Percentiles rank a stretch among this genome's conserved stretches.
Conservation (phyloP, 768 basidiomycete genomes). For the Cyclocybe cylindracea region DNA sequence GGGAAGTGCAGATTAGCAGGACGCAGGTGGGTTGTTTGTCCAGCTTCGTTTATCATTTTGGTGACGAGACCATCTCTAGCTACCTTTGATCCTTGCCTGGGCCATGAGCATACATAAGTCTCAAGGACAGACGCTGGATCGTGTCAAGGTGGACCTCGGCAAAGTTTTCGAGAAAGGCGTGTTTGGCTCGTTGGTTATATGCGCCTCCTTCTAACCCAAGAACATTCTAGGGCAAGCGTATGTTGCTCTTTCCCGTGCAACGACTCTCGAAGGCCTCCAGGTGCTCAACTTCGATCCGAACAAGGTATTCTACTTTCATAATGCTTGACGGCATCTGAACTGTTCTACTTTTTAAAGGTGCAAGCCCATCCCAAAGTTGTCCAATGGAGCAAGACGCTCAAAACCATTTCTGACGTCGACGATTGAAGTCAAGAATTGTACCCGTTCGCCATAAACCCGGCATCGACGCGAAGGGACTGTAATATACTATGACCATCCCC, state of each 20-base stretch:
- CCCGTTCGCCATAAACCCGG: conserved; percentile 2
- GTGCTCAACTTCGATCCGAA: conserved; percentile 74
- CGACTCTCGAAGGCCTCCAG: conserved; percentile 81
- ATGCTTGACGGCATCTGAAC: not conserved
- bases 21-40: conserved; percentile 59
- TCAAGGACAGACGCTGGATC: conserved; percentile 94
- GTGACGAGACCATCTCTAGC: conserved; percentile 35
- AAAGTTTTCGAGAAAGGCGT: conserved; percentile 91
- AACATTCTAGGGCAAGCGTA: conserved; percentile 77
- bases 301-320: conserved; percentile 49
- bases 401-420: conserved; percentile 38
- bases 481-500: not conserved
- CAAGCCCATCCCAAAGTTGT: conserved; percentile 72
- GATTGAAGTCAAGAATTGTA: not conserved
- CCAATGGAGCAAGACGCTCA: conserved; percentile 70
- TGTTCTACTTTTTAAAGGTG: conserved; percentile 42
- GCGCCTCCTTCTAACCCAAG: conserved; percentile 1
- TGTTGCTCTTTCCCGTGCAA: conserved; percentile 88
- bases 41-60: not conserved
- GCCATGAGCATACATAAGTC: conserved; percentile 99
- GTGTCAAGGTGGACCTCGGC: conserved; percentile 92
- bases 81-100: conserved; percentile 91
- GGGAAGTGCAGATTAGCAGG: conserved; percentile 79
- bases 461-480: conserved; percentile 3
- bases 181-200: conserved; percentile 8